Evolutionary conservation across 2,329 filamentous ascomycete genomes (phyloP).

Genomic region (Neopestalotiopsis sp.): DNA sequence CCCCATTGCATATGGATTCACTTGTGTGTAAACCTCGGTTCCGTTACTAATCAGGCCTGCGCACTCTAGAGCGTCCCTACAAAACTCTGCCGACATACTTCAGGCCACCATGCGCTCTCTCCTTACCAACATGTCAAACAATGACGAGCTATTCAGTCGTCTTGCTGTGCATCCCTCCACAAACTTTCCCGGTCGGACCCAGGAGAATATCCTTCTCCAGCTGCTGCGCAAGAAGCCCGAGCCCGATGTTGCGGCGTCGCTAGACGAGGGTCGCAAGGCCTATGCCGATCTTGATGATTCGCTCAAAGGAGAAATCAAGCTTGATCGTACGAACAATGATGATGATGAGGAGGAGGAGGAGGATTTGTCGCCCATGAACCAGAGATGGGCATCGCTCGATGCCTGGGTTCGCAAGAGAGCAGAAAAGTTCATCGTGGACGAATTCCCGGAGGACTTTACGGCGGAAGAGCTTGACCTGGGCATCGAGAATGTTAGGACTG

Average conservation of each 20-base stretch:
- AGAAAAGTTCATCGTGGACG: conserved; percentile 43
- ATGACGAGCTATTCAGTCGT: conserved; percentile 70
- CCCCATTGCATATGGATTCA: conserved; percentile 23
- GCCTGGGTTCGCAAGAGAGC: conserved; percentile 38
- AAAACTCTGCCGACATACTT: conserved; percentile 74
- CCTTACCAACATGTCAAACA: conserved; percentile 66
- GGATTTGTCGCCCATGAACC: conserved; percentile 40
- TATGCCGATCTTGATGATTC: conserved; percentile 19
- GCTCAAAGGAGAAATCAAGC: conserved; percentile 35
- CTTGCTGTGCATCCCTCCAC: conserved; percentile 78
- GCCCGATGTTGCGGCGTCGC: conserved; percentile 75
- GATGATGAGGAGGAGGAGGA: conserved; percentile 20
- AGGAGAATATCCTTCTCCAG: conserved; percentile 68
- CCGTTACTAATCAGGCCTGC: neutral
- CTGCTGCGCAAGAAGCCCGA: conserved; percentile 85
- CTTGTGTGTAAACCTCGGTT: neutral
- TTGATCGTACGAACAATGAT: conserved; percentile 26
- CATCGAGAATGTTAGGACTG: conserved; percentile 73
- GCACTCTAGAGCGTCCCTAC: conserved; percentile 66
- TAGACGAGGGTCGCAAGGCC: conserved; percentile 64
- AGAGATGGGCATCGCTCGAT: conserved; percentile 42
- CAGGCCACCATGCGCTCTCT: conserved; percentile 72
- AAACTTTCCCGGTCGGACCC: conserved; percentile 72
- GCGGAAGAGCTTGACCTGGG: conserved; percentile 71
- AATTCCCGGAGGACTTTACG: conserved; percentile 72